Evolutionary conservation across 164 flowering plant genomes (phyloP).

Genomic region (Vitis rupestris): DNA sequence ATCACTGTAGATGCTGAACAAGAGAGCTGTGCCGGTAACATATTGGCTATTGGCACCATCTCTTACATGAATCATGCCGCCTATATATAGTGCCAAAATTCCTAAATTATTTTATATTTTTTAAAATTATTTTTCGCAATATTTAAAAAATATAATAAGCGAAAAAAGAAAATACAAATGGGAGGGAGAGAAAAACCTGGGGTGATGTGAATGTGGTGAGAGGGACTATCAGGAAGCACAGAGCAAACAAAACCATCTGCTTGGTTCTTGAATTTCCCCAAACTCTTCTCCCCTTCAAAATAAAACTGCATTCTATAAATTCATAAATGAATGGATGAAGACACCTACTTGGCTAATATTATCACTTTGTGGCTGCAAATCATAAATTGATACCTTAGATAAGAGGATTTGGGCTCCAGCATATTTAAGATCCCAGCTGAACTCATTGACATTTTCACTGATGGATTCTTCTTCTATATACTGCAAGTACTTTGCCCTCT

Average conservation of each 20-base stretch:
- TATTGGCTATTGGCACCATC: conserved; percentile 95
- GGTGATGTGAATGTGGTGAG: conserved; percentile 48
- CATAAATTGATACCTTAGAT: conserved; percentile 35
- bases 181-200: conserved; percentile 51
- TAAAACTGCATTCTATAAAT: conserved; percentile 41
- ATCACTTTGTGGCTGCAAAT: neutral
- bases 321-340: neutral
- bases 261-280: conserved; percentile 46
- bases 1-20: conserved; percentile 66
- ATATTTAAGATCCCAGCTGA: conserved; percentile 94
- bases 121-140: too few species aligned
- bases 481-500: conserved; percentile 37
- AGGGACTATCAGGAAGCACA: conserved; percentile 67
- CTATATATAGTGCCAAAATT: conserved; percentile 13
- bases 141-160: too few species aligned
- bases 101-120: too few species aligned
- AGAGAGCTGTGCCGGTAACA: conserved; percentile 61
- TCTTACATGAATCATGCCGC: conserved; percentile 66
- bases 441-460: conserved; percentile 63
- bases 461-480: conserved; percentile 64
- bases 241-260: conserved; percentile 81
- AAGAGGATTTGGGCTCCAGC: conserved; percentile 85
- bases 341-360: too few species aligned
- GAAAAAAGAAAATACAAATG: neutral
- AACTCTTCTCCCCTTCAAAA: conserved; percentile 43